Evolutionary conservation across 2,329 filamentous ascomycete species (phyloP).

Genomic region (Scedosporium aurantiacum): DNA sequence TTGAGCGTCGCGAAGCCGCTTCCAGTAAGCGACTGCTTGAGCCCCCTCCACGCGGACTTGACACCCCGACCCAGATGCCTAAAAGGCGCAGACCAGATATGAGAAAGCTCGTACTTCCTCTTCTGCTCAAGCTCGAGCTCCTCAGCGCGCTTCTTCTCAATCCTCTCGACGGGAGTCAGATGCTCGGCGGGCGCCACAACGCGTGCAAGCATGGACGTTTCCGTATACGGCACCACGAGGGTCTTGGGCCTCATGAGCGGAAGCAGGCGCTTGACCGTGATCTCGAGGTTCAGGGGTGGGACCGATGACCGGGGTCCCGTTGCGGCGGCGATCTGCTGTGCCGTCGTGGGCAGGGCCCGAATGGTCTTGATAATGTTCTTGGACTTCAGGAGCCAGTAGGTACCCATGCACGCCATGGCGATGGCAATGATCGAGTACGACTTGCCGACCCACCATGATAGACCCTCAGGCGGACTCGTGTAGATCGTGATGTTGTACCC

Average conservation of each 20-base stretch:
- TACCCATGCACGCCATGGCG: constrained; percentile 48
- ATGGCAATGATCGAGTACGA: constrained; percentile 48
- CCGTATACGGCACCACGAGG: constrained; percentile 23
- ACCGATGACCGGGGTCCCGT: constrained; percentile 9
- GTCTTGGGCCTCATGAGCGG: constrained; percentile 35
- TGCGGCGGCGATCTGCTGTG: constrained; percentile 11
- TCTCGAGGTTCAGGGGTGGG: constrained; percentile 35
- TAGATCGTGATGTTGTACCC: constrained; percentile 38
- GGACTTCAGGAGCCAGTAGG: constrained; percentile 47
- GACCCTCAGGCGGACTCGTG: constrained; percentile 35
- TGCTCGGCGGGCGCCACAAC: constrained; percentile 24
- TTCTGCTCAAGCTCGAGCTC: constrained; percentile 25
- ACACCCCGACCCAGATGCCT: constrained; percentile 34
- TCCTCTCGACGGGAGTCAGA: constrained; percentile 22
- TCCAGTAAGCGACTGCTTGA: constrained; percentile 41
- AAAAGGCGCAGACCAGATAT: constrained; percentile 48
- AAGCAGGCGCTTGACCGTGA: constrained; percentile 37
- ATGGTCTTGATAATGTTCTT: constrained; percentile 46
- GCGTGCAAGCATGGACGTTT: constrained; percentile 24
- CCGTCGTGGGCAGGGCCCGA: constrained; percentile 34
- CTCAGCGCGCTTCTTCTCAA: constrained; percentile 22
- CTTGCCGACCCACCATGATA: constrained; percentile 45
- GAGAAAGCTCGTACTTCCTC: constrained; percentile 40
- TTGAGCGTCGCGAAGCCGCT: constrained; percentile 43
- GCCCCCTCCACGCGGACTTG: constrained; percentile 28